Percentiles rank a stretch among this genome's conserved stretches.
Evolutionary conservation across 495 filamentous ascomycete genomes (phyloP).

Genomic region (Talaromyces adpressus): DNA sequence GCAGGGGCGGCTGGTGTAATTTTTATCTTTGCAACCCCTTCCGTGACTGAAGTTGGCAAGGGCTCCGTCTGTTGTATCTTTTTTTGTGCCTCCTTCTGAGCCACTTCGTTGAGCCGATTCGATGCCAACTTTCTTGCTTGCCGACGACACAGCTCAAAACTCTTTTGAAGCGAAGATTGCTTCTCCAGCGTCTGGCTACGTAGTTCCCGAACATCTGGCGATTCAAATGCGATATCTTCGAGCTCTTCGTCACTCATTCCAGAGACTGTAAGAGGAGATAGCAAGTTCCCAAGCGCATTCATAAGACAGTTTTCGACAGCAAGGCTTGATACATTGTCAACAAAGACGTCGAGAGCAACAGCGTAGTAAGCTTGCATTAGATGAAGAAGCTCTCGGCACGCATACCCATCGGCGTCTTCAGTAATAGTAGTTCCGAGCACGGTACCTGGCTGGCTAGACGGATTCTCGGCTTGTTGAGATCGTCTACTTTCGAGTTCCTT

Average conservation of each 20-base stretch:
- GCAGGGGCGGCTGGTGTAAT: background rate
- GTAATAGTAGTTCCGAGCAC: background rate
- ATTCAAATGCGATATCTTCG: conserved; percentile 9
- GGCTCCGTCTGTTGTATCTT: background rate
- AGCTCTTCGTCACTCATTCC: conserved; percentile 19
- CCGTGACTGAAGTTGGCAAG: background rate
- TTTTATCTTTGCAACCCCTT: background rate
- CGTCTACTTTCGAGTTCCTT: background rate
- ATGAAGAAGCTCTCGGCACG: conserved; percentile 7
- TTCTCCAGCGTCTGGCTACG: conserved; percentile 7
- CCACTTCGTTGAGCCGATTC: conserved; percentile 3
- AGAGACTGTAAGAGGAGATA: conserved; percentile 23
- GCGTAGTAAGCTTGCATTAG: conserved; percentile 10
- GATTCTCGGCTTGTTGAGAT: background rate
- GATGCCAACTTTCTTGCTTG: conserved; percentile 10
- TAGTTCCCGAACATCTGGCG: conserved; percentile 4
- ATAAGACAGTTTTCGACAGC: conserved; percentile 56
- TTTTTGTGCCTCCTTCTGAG: background rate
- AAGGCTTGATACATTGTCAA: conserved; percentile 54
- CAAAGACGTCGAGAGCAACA: conserved; percentile 26
- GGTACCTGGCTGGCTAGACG: background rate
- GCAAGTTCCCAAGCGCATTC: conserved; percentile 16
- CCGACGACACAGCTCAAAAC: conserved; percentile 10
- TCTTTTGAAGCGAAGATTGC: conserved; percentile 5
- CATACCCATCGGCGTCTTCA: conserved; percentile 4